phyloP scores from a whole-genome alignment of 805 yeast genomes.

The Vanderwaltozyma tropicalis region DNA sequence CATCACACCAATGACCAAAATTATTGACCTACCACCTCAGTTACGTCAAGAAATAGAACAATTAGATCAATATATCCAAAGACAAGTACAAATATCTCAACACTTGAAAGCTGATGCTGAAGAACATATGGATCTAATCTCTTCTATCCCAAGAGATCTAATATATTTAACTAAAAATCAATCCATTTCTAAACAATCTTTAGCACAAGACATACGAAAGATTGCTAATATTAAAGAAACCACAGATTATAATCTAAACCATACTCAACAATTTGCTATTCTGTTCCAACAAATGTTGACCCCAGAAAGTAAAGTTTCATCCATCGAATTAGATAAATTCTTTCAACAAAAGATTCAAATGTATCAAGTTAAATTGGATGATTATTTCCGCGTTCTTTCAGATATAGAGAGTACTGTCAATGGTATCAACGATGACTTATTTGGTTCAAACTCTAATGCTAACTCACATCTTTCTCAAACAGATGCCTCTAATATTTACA shows the following conservation, averaged over 20 bases:
- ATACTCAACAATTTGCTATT: slow-evolving; percentile 44
- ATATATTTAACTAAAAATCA: slow-evolving; percentile 51
- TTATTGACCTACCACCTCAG: slow-evolving; percentile 64
- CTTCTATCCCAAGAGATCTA: slow-evolving; percentile 65
- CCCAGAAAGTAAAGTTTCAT: slow-evolving; percentile 49
- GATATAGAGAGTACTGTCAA: slow-evolving; percentile 55
- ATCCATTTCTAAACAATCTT: slow-evolving; percentile 55
- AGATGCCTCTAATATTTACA: slow-evolving; percentile 14
- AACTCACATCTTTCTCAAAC: neutral
- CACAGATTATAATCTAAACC: slow-evolving; percentile 32
- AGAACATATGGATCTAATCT: slow-evolving; percentile 55
- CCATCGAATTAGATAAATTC: slow-evolving; percentile 46
- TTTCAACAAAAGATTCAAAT: slow-evolving; percentile 35
- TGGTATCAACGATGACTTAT: slow-evolving; percentile 44
- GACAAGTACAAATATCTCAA: slow-evolving; percentile 64
- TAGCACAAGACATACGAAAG: slow-evolving; percentile 38
- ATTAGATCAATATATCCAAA: slow-evolving; percentile 60
- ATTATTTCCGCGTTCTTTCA: slow-evolving; percentile 35
- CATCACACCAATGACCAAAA: slow-evolving; percentile 64
- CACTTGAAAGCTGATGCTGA: slow-evolving; percentile 49
- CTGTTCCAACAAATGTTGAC: slow-evolving; percentile 40
- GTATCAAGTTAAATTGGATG: slow-evolving; percentile 37
- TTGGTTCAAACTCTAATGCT: slow-evolving; percentile 14
- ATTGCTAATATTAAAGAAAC: slow-evolving; percentile 36
- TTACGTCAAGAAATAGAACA: slow-evolving; percentile 59